Evolutionary conservation across 2,329 filamentous ascomycete genomes (phyloP), one percentile per base, ranked within the genome.

Genomic region (Aspergillus sp.): DNA sequence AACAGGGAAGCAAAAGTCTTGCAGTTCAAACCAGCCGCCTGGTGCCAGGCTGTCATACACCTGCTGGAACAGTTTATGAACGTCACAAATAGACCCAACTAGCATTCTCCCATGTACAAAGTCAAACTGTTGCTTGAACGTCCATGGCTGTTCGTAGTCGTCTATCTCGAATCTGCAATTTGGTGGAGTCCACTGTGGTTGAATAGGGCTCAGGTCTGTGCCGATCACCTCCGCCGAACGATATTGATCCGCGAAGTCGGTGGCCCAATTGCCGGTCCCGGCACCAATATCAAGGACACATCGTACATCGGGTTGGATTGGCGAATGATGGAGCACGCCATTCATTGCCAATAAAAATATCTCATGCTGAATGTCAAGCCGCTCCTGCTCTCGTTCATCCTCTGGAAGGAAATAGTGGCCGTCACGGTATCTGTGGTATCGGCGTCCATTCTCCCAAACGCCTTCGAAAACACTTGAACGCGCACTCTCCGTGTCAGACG

Each of bases 151-250:
- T 32, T 67, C 65, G 34, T 62, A 56, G 48, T 73, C 69, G 38
- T 71, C 67, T 24, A 73, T 63, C 11, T 69, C 62, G 44, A 73
- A 72, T 17, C 57, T 44, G 13, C 65, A 61, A 55, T 73, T 73
- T 7, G 68, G 68, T 13, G 69, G 68, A 17, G 50, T 58, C 62
- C 61, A 78, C 55, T 70, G 66, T 6, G 79, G 80, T 59, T 82
- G 80, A 50, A 81, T 81, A 34, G 80, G 78, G 1, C 75, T 78
- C 38, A 81, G 73, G 61, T 81, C 79, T 9, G 73, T 78, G 36
- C 80, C 80, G 2, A 76, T 73, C 44, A 83, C 74, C 34, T 73
- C 66, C 17, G 78, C 76, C n/a, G 66, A 68, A 12, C 74, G 71
- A 51, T 71, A 67, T 44, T 74, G 42, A 62, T 76, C 60, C 43